phyloP scores from a whole-genome alignment of 2,329 filamentous ascomycete genomes.

The Alternaria panax region DNA sequence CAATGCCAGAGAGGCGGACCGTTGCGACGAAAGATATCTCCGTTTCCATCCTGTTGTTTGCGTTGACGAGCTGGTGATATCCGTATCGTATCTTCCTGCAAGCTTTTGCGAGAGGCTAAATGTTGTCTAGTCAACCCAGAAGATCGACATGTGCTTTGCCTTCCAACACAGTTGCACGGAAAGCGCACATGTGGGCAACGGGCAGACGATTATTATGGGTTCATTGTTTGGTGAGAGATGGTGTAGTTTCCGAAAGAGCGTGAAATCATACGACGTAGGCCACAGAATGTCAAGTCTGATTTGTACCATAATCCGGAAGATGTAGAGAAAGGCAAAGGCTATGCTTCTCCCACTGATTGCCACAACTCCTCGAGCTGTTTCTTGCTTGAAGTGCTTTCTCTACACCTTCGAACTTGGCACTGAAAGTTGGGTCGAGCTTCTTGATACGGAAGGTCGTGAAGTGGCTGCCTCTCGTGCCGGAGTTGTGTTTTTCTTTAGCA shows the following conservation, averaged over 20 bases:
- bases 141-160: slow-evolving; percentile 63
- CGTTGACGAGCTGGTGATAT: not conserved
- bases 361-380: not conserved
- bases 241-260: not conserved
- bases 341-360: not conserved
- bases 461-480: slow-evolving; percentile 7
- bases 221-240: not conserved
- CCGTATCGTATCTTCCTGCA: not conserved
- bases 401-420: slow-evolving; percentile 45
- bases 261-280: not conserved
- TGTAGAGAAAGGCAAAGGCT: not conserved
- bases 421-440: slow-evolving; percentile 48
- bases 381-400: not conserved
- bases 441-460: slow-evolving; percentile 42
- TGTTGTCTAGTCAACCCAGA: slow-evolving; percentile 60
- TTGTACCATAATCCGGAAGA: not conserved
- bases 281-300: not conserved
- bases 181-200: slow-evolving; percentile 50
- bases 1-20: slow-evolving; percentile 34
- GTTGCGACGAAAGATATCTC: not conserved
- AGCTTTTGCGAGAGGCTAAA: not conserved
- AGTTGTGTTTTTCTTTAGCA: slow-evolving; percentile 18
- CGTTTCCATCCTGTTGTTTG: not conserved
- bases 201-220: not conserved
- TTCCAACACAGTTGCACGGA: slow-evolving; percentile 59